A percentile compares a stretch with the other conserved stretches of the same genome.
Conservation (phyloP, 306 rosid species). For the Prunus mira region DNA sequence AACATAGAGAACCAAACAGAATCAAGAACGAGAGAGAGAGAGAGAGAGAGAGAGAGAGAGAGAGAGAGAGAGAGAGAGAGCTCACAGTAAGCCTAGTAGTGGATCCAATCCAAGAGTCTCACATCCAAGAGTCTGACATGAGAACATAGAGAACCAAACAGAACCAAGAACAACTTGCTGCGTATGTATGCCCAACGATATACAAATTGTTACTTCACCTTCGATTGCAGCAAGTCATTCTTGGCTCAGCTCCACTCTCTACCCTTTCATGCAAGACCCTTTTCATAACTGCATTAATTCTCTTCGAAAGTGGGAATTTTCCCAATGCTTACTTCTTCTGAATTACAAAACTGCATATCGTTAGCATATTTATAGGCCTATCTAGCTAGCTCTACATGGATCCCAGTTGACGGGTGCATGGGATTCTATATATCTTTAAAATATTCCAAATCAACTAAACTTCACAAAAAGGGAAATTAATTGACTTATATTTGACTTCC, state of each 20-base stretch:
- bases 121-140: slow-evolving; percentile 20
- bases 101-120: not conserved
- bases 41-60: no score
- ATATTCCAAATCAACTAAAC: not conserved
- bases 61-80: no score
- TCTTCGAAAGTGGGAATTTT: not conserved
- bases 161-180: slow-evolving; percentile 13
- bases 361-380: not conserved
- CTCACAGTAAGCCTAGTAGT: no score
- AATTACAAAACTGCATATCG: not conserved
- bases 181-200: not conserved
- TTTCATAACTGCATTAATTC: not conserved
- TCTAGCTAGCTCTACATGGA: not conserved
- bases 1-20: slow-evolving; percentile 6
- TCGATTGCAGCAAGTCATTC: slow-evolving; percentile 17
- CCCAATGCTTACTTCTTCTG: not conserved
- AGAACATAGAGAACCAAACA: slow-evolving; percentile 9
- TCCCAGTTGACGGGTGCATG: not conserved
- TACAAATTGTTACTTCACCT: not conserved
- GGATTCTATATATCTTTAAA: not conserved
- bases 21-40: not conserved
- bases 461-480: not conserved
- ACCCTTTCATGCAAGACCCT: slow-evolving; percentile 14
- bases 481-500: not conserved
- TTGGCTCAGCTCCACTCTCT: slow-evolving; percentile 17